Conservation (phyloP, 495 filamentous ascomycete species). For the Jackrogersella minutella region DNA sequence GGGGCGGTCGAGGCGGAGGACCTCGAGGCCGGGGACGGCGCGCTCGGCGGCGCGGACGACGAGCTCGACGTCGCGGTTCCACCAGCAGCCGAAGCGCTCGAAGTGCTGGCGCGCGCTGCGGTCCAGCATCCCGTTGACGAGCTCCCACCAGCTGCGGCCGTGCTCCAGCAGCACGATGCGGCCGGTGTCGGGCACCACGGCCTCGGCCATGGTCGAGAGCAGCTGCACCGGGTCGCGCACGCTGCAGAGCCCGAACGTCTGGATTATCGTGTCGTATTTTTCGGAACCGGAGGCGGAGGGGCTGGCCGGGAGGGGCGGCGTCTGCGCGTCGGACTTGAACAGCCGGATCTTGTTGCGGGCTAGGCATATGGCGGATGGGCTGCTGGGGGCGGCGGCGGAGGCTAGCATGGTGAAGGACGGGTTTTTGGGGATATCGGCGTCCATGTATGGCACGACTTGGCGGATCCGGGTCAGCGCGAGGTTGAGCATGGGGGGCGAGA, state of each 20-base stretch:
- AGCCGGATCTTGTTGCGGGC: slow-evolving; percentile 48
- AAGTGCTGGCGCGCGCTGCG: slow-evolving; percentile 79
- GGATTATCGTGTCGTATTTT: slow-evolving; percentile 85
- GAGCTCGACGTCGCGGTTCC: slow-evolving; percentile 87
- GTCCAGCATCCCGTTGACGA: slow-evolving; percentile 83
- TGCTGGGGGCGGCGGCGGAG: slow-evolving; percentile 22
- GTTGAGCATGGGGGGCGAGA: slow-evolving; percentile 53
- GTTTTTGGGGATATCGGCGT: slow-evolving; percentile 43
- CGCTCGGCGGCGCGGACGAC: slow-evolving; percentile 64
- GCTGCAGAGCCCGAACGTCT: slow-evolving; percentile 94
- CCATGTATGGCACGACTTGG: slow-evolving; percentile 41
- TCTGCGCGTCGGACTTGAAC: slow-evolving; percentile 51
- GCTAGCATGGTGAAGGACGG: slow-evolving; percentile 39
- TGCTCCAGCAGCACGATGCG: slow-evolving; percentile 91
- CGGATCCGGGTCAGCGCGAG: slow-evolving; percentile 51
- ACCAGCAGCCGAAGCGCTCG: slow-evolving; percentile 91
- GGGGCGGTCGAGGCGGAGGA: slow-evolving; percentile 71
- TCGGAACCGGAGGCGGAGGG: slow-evolving; percentile 27
- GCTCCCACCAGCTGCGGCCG: slow-evolving; percentile 77
- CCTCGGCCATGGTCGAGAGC: slow-evolving; percentile 65
- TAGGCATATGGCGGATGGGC: slow-evolving; percentile 44
- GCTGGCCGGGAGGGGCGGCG: slow-evolving; percentile 36
- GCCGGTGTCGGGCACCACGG: slow-evolving; percentile 64
- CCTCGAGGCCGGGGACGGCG: slow-evolving; percentile 78
- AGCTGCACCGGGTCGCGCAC: slow-evolving; percentile 76